These are phyloP conservation scores for Magnusiomyces fungicola DNA, from an alignment of 1,139 yeast genomes.

Conservation along the genomic window DNA sequence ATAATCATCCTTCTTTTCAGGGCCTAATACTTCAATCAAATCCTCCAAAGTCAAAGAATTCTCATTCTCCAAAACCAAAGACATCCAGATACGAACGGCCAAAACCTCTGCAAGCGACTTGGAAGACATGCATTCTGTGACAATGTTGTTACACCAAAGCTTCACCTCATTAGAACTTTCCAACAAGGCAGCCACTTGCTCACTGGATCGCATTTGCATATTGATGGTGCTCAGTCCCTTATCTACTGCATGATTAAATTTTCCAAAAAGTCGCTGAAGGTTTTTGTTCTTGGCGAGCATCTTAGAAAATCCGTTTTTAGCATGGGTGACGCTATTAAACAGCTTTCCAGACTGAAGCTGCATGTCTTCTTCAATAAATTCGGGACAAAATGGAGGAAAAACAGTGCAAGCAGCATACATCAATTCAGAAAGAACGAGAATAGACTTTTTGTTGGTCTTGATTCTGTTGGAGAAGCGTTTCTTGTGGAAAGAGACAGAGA, in stretches of 20 bases:
- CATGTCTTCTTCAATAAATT: constrained; percentile 35
- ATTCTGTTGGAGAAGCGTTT: constrained; percentile 37
- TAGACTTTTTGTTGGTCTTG: constrained; percentile 32
- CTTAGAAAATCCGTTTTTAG: constrained; percentile 18
- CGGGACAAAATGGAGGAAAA: constrained; percentile 34
- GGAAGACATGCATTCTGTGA: constrained; percentile 32
- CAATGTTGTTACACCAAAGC: constrained; percentile 26
- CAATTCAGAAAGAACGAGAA: constrained; percentile 29
- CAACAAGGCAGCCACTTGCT: constrained; percentile 20
- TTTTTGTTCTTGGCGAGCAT: constrained; percentile 21
- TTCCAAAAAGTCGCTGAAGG: constrained; percentile 25
- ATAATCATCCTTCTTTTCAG: constrained; percentile 28
- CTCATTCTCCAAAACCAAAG: constrained; percentile 36
- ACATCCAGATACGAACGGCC: constrained; percentile 38
- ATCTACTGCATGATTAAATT: constrained; percentile 28
- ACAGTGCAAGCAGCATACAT: constrained; percentile 32
- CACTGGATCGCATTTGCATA: constrained; percentile 15
- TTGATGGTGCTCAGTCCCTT: constrained; percentile 19
- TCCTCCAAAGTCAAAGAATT: constrained; percentile 32
- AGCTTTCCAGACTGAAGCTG: constrained; percentile 27
- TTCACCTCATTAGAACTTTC: constrained; percentile 7
- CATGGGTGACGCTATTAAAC: constrained; percentile 20
- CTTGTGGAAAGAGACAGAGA: constrained; percentile 38
- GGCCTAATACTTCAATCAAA: constrained; percentile 34
- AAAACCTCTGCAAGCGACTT: constrained; percentile 28